phyloP scores from a whole-genome alignment of 257 asterid species.

The Plectranthus barbatus region DNA sequence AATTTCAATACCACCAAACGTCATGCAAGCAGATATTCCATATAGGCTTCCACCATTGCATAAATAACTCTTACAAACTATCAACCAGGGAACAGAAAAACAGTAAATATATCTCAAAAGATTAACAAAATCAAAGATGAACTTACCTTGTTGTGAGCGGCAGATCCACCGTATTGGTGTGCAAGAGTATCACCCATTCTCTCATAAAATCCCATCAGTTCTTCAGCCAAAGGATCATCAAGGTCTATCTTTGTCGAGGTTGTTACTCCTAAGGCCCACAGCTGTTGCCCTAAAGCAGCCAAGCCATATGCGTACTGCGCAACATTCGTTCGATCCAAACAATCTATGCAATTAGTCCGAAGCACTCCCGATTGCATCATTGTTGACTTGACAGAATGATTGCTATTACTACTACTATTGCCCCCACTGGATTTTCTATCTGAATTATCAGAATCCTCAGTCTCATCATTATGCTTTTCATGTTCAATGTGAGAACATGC shows the following conservation, averaged over 20 bases:
- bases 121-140: constrained; percentile 10
- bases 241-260: constrained; percentile 65
- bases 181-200: constrained; percentile 99
- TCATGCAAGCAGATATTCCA: constrained; percentile 4
- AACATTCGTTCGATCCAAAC: constrained; percentile 97
- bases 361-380: constrained; percentile 82
- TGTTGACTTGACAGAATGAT: constrained; percentile 46
- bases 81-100: neutral
- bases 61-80: constrained; percentile 2
- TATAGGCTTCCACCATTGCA: constrained; percentile 4
- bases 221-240: constrained; percentile 95
- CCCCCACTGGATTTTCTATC: constrained; percentile 38
- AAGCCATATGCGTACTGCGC: constrained; percentile 97
- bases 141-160: constrained; percentile 96
- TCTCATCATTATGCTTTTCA: constrained; percentile 39
- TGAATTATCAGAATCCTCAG: constrained; percentile 37
- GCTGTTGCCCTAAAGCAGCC: constrained; percentile 90
- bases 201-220: constrained; percentile 84
- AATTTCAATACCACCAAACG: neutral
- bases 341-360: constrained; percentile 95
- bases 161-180: constrained; percentile 97
- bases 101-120: neutral
- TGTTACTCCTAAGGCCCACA: constrained; percentile 60
- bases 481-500: constrained; percentile 27
- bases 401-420: constrained; percentile 24